A percentile compares a stretch with the other conserved stretches of the same genome.
Conservation (phyloP, 2,329 filamentous ascomycete species). For the Alternaria sp. region DNA sequence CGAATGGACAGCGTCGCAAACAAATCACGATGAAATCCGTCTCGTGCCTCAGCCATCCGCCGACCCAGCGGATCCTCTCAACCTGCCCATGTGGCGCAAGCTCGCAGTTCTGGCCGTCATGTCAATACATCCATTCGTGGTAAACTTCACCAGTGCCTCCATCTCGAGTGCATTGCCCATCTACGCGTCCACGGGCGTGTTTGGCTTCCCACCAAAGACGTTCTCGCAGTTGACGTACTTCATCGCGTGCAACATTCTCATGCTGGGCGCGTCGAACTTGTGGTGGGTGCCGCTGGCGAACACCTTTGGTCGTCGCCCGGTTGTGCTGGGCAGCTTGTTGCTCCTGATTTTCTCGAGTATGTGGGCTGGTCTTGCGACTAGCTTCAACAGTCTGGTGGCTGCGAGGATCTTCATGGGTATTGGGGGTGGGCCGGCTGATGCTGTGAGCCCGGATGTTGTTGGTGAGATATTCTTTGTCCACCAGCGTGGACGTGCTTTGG, state of each 20-base stretch:
- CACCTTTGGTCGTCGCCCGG: conserved; percentile 49
- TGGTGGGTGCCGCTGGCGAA: conserved; percentile 53
- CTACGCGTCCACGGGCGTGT: conserved; percentile 40
- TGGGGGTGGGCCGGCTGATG: conserved; percentile 47
- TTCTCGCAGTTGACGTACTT: conserved; percentile 47
- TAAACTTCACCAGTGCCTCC: conserved; percentile 47
- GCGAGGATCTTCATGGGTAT: conserved; percentile 50
- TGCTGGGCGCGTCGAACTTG: conserved; percentile 49
- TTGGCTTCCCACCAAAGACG: conserved; percentile 37
- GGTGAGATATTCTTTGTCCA: conserved; percentile 54
- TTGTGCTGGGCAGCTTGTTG: conserved; percentile 47
- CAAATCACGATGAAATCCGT: conserved; percentile 44
- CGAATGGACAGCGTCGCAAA: conserved; percentile 39
- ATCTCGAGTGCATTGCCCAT: conserved; percentile 47
- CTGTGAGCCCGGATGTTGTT: conserved; percentile 50
- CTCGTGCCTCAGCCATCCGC: conserved; percentile 49
- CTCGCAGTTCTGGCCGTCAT: conserved; percentile 44
- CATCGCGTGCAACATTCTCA: conserved; percentile 48
- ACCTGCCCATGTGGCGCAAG: conserved; percentile 49
- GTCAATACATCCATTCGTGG: conserved; percentile 48
- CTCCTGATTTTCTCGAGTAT: conserved; percentile 44
- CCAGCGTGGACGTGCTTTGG: conserved; percentile 51
- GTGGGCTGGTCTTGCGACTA: conserved; percentile 50
- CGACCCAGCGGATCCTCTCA: conserved; percentile 51
- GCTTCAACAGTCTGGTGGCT: conserved; percentile 46